Evolutionary conservation across 108 stramenopile genomes (phyloP).

Genomic region (Asterionellopsis glacialis): DNA sequence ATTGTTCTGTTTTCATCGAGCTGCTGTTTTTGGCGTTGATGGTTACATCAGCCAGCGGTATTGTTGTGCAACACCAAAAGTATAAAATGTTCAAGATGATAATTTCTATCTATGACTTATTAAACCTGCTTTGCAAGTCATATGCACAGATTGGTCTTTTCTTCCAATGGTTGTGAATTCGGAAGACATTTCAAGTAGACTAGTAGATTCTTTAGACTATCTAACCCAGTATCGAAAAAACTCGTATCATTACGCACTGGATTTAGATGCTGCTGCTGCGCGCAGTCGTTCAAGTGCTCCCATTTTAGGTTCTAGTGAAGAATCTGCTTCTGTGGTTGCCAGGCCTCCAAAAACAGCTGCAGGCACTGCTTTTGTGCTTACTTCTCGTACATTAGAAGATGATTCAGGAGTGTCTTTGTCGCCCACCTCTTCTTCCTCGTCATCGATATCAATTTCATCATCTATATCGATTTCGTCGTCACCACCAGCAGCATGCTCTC

Average conservation of each 20-base stretch:
- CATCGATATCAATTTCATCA: slow-evolving; percentile 32
- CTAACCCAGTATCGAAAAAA: background rate
- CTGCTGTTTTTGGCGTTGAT: no score
- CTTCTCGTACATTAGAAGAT: slow-evolving; percentile 10
- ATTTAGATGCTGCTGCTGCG: slow-evolving; percentile 3
- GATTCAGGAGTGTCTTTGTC: slow-evolving; percentile 17
- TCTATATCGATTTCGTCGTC: slow-evolving; percentile 85
- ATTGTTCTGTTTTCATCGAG: no score
- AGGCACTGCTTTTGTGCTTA: slow-evolving; percentile 62
- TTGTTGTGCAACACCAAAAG: no score
- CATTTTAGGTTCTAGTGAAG: background rate
- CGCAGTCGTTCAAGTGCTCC: background rate
- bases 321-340: slow-evolving; percentile 10
- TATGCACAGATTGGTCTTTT: no score
- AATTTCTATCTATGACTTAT: no score
- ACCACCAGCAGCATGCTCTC: slow-evolving; percentile 5
- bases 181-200: background rate
- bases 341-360: slow-evolving; percentile 76
- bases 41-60: no score
- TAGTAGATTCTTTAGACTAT: background rate
- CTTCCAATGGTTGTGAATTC: no score
- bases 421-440: slow-evolving; percentile 35
- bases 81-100: no score
- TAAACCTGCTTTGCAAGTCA: no score
- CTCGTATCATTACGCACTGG: background rate